Conservation (phyloP, 495 filamentous ascomycete genomes). For the Paragyromitra xinjiangensis region DNA sequence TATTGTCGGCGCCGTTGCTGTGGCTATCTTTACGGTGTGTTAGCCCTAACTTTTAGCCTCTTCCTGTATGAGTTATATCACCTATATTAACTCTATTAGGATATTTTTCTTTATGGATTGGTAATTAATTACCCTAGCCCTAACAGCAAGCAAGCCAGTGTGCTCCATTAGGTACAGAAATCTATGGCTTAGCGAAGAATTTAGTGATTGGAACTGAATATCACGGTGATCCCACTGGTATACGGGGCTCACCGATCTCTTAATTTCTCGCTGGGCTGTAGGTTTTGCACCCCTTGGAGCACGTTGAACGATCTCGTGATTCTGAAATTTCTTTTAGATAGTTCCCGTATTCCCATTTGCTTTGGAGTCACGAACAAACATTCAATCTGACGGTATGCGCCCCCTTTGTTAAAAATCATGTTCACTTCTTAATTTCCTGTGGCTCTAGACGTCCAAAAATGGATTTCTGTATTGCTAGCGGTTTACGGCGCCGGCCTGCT, state of each 20-base stretch:
- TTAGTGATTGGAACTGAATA: not conserved
- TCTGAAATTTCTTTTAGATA: conserved; percentile 61
- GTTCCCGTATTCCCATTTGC: conserved; percentile 88
- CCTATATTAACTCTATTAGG: conserved; percentile 58
- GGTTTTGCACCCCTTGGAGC: not conserved
- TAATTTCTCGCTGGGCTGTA: not conserved
- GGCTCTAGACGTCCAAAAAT: conserved; percentile 57
- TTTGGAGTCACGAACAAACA: conserved; percentile 67
- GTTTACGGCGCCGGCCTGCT: conserved; percentile 81
- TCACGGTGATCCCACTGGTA: not conserved
- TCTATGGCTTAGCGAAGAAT: not conserved
- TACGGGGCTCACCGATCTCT: not conserved
- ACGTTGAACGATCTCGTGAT: conserved; percentile 2
- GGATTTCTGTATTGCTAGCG: conserved; percentile 80
- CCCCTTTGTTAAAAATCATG: conserved; percentile 36
- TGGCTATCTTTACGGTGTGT: conserved; percentile 66
- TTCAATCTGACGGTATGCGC: conserved; percentile 64
- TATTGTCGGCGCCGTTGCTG: conserved; percentile 64
- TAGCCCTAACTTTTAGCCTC: conserved; percentile 43
- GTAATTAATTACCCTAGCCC: conserved; percentile 56
- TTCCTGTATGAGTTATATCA: too few relatives aligned
- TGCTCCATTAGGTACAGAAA: not conserved
- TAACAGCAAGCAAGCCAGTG: not conserved
- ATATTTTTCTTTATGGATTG: conserved; percentile 82
- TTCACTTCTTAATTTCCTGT: not conserved